Evolutionary conservation across 108 stramenopile genomes (phyloP).

Genomic region (Fragilaria crotonensis): DNA sequence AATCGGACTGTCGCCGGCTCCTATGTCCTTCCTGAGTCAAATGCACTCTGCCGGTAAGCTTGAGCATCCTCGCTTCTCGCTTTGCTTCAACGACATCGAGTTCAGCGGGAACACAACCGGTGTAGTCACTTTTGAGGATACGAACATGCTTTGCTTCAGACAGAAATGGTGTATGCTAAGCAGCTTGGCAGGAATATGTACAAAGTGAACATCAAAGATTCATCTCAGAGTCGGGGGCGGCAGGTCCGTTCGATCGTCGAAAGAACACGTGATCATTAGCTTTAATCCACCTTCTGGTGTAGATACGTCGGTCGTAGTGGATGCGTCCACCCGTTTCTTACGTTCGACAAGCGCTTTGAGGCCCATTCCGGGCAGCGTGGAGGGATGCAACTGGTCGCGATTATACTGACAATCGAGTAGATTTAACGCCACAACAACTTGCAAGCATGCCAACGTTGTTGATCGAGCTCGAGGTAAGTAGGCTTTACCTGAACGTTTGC

Average conservation of each 20-base stretch:
- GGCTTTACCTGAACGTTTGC: not conserved
- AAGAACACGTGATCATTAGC: not conserved
- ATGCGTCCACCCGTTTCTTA: not conserved
- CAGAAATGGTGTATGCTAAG: constrained; percentile 37
- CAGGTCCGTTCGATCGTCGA: not conserved
- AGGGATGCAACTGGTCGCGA: not conserved
- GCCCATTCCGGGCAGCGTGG: constrained; percentile 1
- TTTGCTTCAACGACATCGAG: constrained; percentile 24
- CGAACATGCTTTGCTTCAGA: constrained; percentile 21
- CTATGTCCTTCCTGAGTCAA: constrained; percentile 39
- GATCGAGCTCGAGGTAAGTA: constrained; percentile 1
- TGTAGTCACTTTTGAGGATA: constrained; percentile 32
- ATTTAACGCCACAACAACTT: not conserved
- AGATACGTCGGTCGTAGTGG: not conserved
- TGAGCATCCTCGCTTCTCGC: constrained; percentile 24
- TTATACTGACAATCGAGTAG: not conserved
- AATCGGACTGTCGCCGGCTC: constrained; percentile 24
- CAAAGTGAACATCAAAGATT: not conserved
- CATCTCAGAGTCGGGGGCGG: not conserved
- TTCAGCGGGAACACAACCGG: not conserved
- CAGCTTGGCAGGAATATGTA: constrained; percentile 4
- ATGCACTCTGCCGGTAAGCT: constrained; percentile 36
- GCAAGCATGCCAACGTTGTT: constrained; percentile 1
- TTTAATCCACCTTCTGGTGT: not conserved
- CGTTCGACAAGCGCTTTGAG: not conserved